phyloP scores from a whole-genome alignment of 495 filamentous ascomycete genomes.

The Podospora sp. region DNA sequence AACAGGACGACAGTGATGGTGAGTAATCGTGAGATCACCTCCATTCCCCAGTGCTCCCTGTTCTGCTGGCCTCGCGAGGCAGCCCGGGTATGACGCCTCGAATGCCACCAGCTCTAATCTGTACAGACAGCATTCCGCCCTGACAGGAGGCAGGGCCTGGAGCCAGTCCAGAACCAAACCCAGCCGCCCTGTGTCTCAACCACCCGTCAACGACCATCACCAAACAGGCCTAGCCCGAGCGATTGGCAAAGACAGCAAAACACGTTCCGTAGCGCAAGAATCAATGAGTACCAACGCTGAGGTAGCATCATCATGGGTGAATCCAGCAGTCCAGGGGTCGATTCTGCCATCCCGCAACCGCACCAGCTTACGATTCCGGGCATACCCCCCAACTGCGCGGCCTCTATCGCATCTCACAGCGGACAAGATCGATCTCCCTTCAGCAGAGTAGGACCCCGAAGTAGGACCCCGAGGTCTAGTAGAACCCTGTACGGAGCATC shows the following conservation, averaged over 20 bases:
- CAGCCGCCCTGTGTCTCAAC: conserved; percentile 4
- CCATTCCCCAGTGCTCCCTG: neutral
- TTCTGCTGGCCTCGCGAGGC: neutral
- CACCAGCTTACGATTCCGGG: neutral
- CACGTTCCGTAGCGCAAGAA: neutral
- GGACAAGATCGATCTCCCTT: neutral
- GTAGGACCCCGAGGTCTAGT: neutral
- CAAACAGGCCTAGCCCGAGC: neutral
- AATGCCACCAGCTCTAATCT: neutral
- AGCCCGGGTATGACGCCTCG: neutral
- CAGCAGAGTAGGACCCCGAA: neutral
- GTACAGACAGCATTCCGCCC: neutral
- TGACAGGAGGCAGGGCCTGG: neutral
- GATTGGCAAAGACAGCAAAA: neutral
- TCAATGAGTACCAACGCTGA: neutral
- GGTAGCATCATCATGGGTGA: too few relatives aligned
- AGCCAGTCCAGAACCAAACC: neutral
- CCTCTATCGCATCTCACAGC: too few relatives aligned
- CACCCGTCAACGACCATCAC: neutral
- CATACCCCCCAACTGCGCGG: too few relatives aligned
- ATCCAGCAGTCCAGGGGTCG: too few relatives aligned
- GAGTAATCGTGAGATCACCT: neutral
- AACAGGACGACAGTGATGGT: neutral
- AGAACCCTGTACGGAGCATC: neutral
- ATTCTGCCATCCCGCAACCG: neutral